Evolutionary conservation across 2,329 filamentous ascomycete species (phyloP), one percentile per base, ranked within the genome.

Genomic region (Eurotiales sp.): DNA sequence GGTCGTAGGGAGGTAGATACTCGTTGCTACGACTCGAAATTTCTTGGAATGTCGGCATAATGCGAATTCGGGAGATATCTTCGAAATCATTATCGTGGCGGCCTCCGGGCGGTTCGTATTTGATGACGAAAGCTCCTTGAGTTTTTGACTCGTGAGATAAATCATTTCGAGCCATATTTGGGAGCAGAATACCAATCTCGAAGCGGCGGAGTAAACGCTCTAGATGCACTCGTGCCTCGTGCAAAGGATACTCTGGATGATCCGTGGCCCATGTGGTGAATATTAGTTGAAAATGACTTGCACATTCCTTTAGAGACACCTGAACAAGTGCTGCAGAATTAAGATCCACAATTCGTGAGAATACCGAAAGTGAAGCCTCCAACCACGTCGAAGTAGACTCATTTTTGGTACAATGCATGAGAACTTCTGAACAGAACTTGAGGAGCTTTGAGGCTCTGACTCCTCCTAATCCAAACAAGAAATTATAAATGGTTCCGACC

Each of bases 401-500:
- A 23, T 47, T 34, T 47, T 37, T 34, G 1, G 19, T 49, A 6
- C 37, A 49, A 10, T 48, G 19, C 27, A 14, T 29, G 29, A 43
- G 25, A 12, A 30, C 19, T 22, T 36, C 56, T 3, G 37, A 49
- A 42, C 15, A 30, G 37, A 57, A 69, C 4, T 46, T 50, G 45
- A 75, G 72, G 21, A 77, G 57, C 1, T 50, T 50, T 11, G 67
- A 59, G 14, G 25, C 25, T 27, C 42, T 25, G 17, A 19, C 14
- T 5, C 42, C 42, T 8, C n/a, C 23, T 29, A 17, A 27, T 10
- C 74, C 73, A 50, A 68, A 77, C 10, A 78, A 57, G 55, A 70
- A 68, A 27, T 68, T 75, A 60, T 71, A 75, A 21, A 78, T 69
- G 3, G 67, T 74, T 15, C 65, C 69, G 11, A 76, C 61, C 2